phyloP scores from a whole-genome alignment of 2,329 filamentous ascomycete genomes.

The Aureobasidium melanogenum region DNA sequence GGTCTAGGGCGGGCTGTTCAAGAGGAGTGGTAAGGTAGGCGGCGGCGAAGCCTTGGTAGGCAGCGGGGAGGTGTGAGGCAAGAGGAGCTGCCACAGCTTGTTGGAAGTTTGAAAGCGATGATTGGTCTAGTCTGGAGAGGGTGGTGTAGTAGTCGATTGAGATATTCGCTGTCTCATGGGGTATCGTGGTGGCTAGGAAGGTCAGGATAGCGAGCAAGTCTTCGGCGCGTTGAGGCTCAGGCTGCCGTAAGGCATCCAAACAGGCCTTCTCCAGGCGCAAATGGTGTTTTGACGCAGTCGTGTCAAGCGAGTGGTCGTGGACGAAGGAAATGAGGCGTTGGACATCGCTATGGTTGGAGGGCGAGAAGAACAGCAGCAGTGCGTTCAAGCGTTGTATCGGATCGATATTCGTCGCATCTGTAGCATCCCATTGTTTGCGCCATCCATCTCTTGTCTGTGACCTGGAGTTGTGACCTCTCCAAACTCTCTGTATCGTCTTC shows the following conservation, averaged over 20 bases:
- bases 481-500: constrained; percentile 65
- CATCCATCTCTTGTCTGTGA: constrained; percentile 47
- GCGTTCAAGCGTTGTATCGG: constrained; percentile 32
- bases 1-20: constrained; percentile 18
- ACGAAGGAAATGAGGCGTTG: constrained; percentile 31
- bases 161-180: neutral
- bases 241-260: constrained; percentile 22
- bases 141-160: constrained; percentile 24
- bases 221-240: neutral
- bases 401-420: constrained; percentile 28
- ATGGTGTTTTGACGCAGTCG: constrained; percentile 30
- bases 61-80: constrained; percentile 17
- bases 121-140: constrained; percentile 19
- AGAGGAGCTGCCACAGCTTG: constrained; percentile 25
- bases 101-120: constrained; percentile 19
- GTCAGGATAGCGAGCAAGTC: constrained; percentile 7
- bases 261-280: constrained; percentile 32
- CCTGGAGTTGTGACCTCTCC: constrained; percentile 67
- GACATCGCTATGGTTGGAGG: constrained; percentile 30
- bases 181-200: neutral
- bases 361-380: constrained; percentile 36
- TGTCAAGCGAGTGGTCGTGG: neutral
- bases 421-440: constrained; percentile 54
- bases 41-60: constrained; percentile 37
- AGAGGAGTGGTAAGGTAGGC: constrained; percentile 20